A percentile compares a stretch with the other conserved stretches of the same genome.
These are phyloP conservation scores for Peronospora tabacina DNA, from an alignment of 352 stramenopile genomes.

Conservation along the genomic window DNA sequence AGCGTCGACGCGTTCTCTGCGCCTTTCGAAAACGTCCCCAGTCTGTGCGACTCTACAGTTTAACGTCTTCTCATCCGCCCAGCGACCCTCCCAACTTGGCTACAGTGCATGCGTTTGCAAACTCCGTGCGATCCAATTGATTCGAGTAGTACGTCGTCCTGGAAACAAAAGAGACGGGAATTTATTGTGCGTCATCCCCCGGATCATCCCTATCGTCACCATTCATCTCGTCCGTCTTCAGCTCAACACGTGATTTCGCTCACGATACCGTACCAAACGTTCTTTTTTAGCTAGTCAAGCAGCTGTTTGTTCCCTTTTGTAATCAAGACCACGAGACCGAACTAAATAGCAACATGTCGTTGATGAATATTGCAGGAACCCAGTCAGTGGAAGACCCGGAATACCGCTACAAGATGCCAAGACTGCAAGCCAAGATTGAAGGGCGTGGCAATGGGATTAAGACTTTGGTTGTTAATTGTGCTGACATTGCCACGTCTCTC, in stretches of 20 bases:
- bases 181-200: conserved; percentile 30
- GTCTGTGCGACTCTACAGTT: conserved; percentile 8
- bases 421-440: conserved; percentile 95
- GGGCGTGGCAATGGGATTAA: conserved; percentile 99
- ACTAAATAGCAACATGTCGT: conserved; percentile 41
- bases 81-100: conserved; percentile 29
- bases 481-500: conserved; percentile 89
- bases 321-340: conserved; percentile 1
- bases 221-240: conserved; percentile 22
- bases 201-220: conserved; percentile 30
- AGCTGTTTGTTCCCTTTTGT: neutral
- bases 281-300: conserved; percentile 32
- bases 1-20: conserved; percentile 16
- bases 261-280: conserved; percentile 30
- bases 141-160: conserved; percentile 60
- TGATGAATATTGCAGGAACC: conserved; percentile 89
- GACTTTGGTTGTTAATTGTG: conserved; percentile 97
- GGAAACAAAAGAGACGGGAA: conserved; percentile 74
- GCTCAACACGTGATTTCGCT: conserved; percentile 26
- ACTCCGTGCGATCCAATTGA: conserved; percentile 62
- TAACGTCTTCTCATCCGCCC: conserved; percentile 5
- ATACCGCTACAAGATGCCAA: conserved; percentile 99
- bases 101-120: conserved; percentile 87
- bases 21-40: conserved; percentile 1
- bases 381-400: conserved; percentile 88